A percentile compares a stretch with the other conserved stretches of the same genome.
Evolutionary conservation across 1,284 basidiomycete genomes (phyloP).

Genomic region (Moesziomyces parantarcticus): DNA sequence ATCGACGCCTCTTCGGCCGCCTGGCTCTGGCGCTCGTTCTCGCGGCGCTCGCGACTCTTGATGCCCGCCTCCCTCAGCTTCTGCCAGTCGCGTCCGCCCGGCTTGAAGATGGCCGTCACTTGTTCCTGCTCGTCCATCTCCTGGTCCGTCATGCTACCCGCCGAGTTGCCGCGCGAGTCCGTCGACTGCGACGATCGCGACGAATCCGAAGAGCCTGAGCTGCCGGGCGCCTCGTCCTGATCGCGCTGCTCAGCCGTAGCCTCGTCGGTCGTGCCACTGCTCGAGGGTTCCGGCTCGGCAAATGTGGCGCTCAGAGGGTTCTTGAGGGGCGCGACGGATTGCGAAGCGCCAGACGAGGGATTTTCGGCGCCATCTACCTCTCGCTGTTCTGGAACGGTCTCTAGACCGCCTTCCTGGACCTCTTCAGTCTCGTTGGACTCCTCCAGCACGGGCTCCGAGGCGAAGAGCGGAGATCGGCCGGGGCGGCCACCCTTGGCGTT

Average conservation of each 20-base stretch:
- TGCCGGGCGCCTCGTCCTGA: slow-evolving; percentile 33
- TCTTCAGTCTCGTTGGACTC: slow-evolving; percentile 35
- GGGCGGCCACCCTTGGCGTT: slow-evolving; percentile 31
- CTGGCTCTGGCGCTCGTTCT: slow-evolving; percentile 21
- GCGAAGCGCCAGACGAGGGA: not conserved
- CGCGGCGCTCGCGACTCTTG: slow-evolving; percentile 49
- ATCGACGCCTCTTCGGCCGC: slow-evolving; percentile 29
- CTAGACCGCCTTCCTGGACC: not conserved
- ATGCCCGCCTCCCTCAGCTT: slow-evolving; percentile 57
- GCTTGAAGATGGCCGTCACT: slow-evolving; percentile 58
- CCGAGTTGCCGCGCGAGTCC: slow-evolving; percentile 28
- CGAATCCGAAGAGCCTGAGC: slow-evolving; percentile 41
- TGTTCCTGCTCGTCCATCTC: slow-evolving; percentile 54
- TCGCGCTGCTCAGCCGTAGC: slow-evolving; percentile 6
- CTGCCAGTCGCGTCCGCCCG: slow-evolving; percentile 55
- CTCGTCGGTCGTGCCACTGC: slow-evolving; percentile 2
- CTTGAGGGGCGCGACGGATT: slow-evolving; percentile 6
- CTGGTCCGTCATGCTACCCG: slow-evolving; percentile 33
- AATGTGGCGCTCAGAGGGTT: slow-evolving; percentile 44
- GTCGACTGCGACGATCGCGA: slow-evolving; percentile 39
- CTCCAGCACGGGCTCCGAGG: slow-evolving; percentile 41
- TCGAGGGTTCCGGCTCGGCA: slow-evolving; percentile 26
- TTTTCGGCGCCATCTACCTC: slow-evolving; percentile 12
- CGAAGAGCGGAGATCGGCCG: slow-evolving; percentile 44
- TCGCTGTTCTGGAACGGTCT: slow-evolving; percentile 6